phyloP scores from a whole-genome alignment of 2,329 filamentous ascomycete genomes.

The Hymenoscyphus fructigenus region DNA sequence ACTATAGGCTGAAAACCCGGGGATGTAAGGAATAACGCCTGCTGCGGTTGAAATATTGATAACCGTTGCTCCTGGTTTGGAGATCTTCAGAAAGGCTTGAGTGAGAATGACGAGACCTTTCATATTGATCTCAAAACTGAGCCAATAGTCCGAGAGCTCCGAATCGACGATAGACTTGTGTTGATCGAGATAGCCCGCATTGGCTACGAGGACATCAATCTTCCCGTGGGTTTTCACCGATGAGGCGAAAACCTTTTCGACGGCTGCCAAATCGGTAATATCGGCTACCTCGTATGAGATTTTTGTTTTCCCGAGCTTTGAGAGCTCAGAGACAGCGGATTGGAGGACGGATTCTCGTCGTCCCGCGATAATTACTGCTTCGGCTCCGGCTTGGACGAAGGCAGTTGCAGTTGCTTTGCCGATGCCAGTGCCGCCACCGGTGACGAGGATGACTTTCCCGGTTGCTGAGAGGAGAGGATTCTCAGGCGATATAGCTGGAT shows the following conservation, averaged over 20 bases:
- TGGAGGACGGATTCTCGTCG: constrained; percentile 40
- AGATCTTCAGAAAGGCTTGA: constrained; percentile 39
- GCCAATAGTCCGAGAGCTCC: constrained; percentile 38
- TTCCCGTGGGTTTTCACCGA: constrained; percentile 32
- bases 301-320: constrained; percentile 38
- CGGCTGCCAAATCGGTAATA: constrained; percentile 34
- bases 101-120: constrained; percentile 37
- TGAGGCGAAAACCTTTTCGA: constrained; percentile 37
- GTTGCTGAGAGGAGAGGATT: constrained; percentile 42
- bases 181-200: constrained; percentile 38
- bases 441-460: constrained; percentile 43
- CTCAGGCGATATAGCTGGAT: constrained; percentile 41
- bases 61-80: constrained; percentile 35
- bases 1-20: neutral
- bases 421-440: constrained; percentile 47
- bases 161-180: constrained; percentile 32
- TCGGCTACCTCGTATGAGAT: constrained; percentile 38
- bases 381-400: constrained; percentile 47
- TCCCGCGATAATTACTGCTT: constrained; percentile 45
- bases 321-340: constrained; percentile 39
- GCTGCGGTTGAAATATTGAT: constrained; percentile 40
- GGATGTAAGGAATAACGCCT: constrained; percentile 22
- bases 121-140: constrained; percentile 38
- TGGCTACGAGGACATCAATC: constrained; percentile 43
- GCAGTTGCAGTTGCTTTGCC: constrained; percentile 43